phyloP scores from a whole-genome alignment of 345 rosid species.

The Euphorbia peplus region DNA sequence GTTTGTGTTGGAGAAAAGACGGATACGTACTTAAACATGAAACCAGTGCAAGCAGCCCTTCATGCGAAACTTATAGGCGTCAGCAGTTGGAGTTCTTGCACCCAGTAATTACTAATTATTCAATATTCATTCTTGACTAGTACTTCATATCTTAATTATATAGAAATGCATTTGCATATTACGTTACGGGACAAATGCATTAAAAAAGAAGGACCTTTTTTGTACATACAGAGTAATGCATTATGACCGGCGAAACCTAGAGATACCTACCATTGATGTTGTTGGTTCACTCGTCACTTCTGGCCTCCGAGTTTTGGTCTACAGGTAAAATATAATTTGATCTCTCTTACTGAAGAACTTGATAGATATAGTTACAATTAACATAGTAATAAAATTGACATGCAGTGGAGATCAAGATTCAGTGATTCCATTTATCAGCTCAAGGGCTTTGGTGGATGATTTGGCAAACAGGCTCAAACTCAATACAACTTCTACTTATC shows the following conservation, averaged over 20 bases:
- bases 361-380: too few relatives aligned
- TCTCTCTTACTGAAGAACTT: background rate
- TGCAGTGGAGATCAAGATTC: slow-evolving; percentile 32
- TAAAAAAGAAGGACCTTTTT: too few relatives aligned
- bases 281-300: slow-evolving; percentile 22
- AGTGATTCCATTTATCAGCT: slow-evolving; percentile 16
- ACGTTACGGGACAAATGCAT: too few relatives aligned
- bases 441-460: slow-evolving; percentile 10
- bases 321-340: slow-evolving; percentile 4
- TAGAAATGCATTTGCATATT: too few relatives aligned
- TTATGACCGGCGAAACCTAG: slow-evolving; percentile 6
- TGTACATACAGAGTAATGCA: slow-evolving; percentile 10
- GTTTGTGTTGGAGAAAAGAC: slow-evolving; percentile 17
- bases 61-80: slow-evolving; percentile 25
- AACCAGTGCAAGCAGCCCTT: slow-evolving; percentile 25
- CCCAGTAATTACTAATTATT: slow-evolving; percentile 6
- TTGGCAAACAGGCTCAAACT: slow-evolving; percentile 8
- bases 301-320: slow-evolving; percentile 20
- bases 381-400: too few relatives aligned
- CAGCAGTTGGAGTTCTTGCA: slow-evolving; percentile 19
- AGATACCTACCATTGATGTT: slow-evolving; percentile 22
- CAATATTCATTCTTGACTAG: too few relatives aligned
- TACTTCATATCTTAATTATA: too few relatives aligned
- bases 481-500: slow-evolving; percentile 13
- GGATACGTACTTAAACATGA: slow-evolving; percentile 12